These are phyloP conservation scores for Collybia nuda DNA, from an alignment of 768 basidiomycete species.

Conservation along the genomic window DNA sequence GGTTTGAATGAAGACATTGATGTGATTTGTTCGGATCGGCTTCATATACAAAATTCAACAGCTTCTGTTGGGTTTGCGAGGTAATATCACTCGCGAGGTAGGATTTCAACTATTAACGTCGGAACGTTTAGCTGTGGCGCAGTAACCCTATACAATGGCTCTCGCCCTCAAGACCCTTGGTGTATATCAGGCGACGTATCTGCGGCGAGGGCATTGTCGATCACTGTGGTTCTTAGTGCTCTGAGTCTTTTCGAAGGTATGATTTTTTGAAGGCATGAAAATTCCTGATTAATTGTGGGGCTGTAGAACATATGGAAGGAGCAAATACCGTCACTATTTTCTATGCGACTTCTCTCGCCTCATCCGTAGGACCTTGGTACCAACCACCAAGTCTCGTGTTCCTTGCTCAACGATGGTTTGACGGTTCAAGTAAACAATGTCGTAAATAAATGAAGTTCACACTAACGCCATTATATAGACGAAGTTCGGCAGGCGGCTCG, in stretches of 20 bases:
- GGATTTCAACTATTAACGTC: neutral
- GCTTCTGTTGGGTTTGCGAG: conserved; percentile 47
- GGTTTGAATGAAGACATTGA: conserved; percentile 74
- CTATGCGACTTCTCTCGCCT: conserved; percentile 71
- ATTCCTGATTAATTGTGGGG: conserved; percentile 4
- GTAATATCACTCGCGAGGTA: conserved; percentile 28
- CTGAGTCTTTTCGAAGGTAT: conserved; percentile 74
- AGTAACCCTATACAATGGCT: conserved; percentile 39
- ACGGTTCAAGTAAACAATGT: conserved; percentile 57
- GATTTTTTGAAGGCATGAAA: neutral
- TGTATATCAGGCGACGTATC: conserved; percentile 70
- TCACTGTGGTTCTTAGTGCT: conserved; percentile 66
- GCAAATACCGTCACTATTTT: conserved; percentile 78
- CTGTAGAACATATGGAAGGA: conserved; percentile 62
- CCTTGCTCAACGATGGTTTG: conserved; percentile 76
- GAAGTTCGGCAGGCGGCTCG: conserved; percentile 80
- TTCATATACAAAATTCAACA: conserved; percentile 44
- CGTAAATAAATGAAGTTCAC: conserved; percentile 1
- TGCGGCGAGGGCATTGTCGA: conserved; percentile 65
- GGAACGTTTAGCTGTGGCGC: conserved; percentile 30
- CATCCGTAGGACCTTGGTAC: conserved; percentile 59
- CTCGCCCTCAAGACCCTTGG: conserved; percentile 54
- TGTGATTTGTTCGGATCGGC: conserved; percentile 55
- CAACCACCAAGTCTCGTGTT: conserved; percentile 69
- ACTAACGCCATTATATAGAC: conserved; percentile 29